Base-by-base conservation (phyloP, 345 rosid genomes). In the Populus davidiana region DNA sequence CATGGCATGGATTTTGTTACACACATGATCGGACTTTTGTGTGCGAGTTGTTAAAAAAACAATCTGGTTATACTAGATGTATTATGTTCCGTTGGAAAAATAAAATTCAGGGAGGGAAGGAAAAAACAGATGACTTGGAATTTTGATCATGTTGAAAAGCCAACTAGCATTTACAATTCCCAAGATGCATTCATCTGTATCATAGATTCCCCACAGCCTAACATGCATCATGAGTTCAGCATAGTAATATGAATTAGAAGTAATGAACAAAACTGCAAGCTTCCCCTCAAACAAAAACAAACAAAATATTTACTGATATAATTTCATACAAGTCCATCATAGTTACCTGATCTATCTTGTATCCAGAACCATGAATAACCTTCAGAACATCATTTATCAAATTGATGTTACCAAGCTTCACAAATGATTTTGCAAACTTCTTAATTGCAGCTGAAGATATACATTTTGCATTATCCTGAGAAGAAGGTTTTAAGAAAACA, bases 371-470 rank as follows among this genome's bases (percentile, higher is more conserved):
- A 84, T 92, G 99, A 73, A 93, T 69, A 77, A 75, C 93, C 91
- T 93, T 92, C 67, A 95, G 76, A 73, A 89, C 96, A 85, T 92
- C 94, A 50, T 95, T 93, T 76, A 91, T 87, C 80, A 92, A 74
- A 83, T 93, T 93, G 82, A 89, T 85, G 73, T 90, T 93, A 17
- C 99, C 98, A 25, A 79, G 79, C 73, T 80, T 86, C 83, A 88
- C 76, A 78, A 90, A 95, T 27, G 89, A 83, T 61, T 76, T 82
- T 21, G 89, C 88, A 83, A 95, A 95, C 84, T 84, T 93, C 81
- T 84, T 93, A 72, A 91, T 81, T 73, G 91, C 87, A 81, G 90
- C 86, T 79, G 75, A 86, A 69, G 97, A 92, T 81, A 95, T 91
- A 68, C 70, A 73, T 71, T 83, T 86, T 50, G 83, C 82, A 84